A percentile compares a stretch with the other conserved stretches of the same genome.
Conservation (phyloP, 2,329 filamentous ascomycete genomes). For the Penicillium polonicum region DNA sequence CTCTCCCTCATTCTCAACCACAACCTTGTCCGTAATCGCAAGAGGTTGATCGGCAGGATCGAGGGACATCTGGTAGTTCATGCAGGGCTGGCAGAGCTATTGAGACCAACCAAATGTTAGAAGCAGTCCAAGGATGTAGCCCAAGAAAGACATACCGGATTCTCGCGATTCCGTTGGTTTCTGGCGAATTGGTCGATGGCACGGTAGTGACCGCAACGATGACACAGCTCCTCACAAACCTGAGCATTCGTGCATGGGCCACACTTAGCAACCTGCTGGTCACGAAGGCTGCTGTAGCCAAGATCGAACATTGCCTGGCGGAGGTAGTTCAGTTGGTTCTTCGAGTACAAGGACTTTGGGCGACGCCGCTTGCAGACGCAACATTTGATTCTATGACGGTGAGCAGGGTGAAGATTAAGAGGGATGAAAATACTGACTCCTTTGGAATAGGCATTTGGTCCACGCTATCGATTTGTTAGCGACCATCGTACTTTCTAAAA, state of each 20-base stretch:
- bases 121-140: too few relatives aligned
- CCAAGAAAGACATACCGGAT: not conserved
- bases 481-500: not conserved
- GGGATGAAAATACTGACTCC: not conserved
- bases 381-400: conserved; percentile 7
- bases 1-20: not conserved
- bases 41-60: not conserved
- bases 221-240: conserved; percentile 2
- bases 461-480: not conserved
- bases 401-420: not conserved
- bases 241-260: conserved; percentile 1
- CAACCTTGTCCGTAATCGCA: not conserved
- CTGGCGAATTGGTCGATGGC: conserved; percentile 6
- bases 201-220: conserved; percentile 3
- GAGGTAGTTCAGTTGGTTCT: conserved; percentile 5
- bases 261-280: conserved; percentile 7
- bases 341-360: not conserved
- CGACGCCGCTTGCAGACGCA: conserved; percentile 5
- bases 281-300: not conserved
- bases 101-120: not conserved
- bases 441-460: not conserved
- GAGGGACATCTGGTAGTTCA: conserved; percentile 13
- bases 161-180: conserved; percentile 7
- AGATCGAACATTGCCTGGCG: not conserved
- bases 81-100: conserved; percentile 10